Conservation (phyloP, 768 basidiomycete genomes). For the Boletus rex-veris region DNA sequence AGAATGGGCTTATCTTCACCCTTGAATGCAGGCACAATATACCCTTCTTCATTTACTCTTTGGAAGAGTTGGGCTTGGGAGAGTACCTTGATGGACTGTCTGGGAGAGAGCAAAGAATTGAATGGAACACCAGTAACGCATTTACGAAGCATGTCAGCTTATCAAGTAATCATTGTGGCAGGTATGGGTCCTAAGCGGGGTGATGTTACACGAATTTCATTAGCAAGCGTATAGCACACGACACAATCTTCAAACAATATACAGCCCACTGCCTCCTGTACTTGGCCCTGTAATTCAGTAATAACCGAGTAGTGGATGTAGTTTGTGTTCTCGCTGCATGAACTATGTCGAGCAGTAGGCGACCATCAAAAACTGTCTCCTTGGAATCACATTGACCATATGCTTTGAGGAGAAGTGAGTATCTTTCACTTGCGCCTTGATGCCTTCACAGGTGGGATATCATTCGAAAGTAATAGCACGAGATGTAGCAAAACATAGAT, state of each 20-base stretch:
- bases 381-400: slow-evolving; percentile 97
- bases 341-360: slow-evolving; percentile 92
- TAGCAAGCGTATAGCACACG: neutral
- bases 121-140: slow-evolving; percentile 99
- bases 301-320: slow-evolving; percentile 96
- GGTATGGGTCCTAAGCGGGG: slow-evolving; percentile 81
- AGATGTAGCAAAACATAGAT: too few relatives aligned
- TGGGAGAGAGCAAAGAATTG: slow-evolving; percentile 89
- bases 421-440: slow-evolving; percentile 78
- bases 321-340: slow-evolving; percentile 98
- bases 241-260: slow-evolving; percentile 88
- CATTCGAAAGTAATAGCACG: too few relatives aligned
- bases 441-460: slow-evolving; percentile 49
- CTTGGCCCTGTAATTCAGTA: slow-evolving; percentile 92
- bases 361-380: slow-evolving; percentile 85
- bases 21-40: slow-evolving; percentile 82
- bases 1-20: slow-evolving; percentile 69
- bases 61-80: slow-evolving; percentile 95
- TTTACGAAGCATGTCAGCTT: slow-evolving; percentile 99
- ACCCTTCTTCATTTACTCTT: slow-evolving; percentile 87
- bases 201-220: neutral
- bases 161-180: slow-evolving; percentile 93
- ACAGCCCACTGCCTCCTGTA: slow-evolving; percentile 90
- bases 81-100: slow-evolving; percentile 98
- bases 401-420: slow-evolving; percentile 97